Evolutionary conservation across 23 red algal species (phyloP), one percentile per base, ranked within the genome.

Genomic region (Gracilaria vermiculophylla): DNA sequence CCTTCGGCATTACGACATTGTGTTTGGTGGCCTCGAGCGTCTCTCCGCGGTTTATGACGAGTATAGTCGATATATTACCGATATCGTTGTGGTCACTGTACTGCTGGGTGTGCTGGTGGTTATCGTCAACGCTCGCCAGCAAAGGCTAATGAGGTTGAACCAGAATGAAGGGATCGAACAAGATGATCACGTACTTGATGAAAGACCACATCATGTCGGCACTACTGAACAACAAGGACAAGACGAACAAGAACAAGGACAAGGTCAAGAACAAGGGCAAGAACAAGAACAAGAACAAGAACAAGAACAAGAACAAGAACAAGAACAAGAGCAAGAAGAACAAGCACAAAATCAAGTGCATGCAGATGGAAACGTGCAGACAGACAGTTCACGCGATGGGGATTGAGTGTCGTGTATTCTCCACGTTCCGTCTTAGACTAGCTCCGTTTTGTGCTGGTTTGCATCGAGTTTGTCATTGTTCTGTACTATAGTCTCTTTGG

Each of bases 81-180:
- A 82, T 82, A 49, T 82, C 43, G 2, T 42, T 4, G 13, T 47
- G 24, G 58, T 82, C 32, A 48, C 58, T 61, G 53, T 65, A 5
- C 48, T 82, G 54, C 20, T 82, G 17, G 78, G 78, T 7, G 43
- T 82, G 24, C 58, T 82, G 32, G 78, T 56, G 16, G 13, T 62
- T 62, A 40, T 82, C 43, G 78, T 82, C 24, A 82, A 82, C 66
- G 78, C 54, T 41, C 78, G 78, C 2, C 78, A 82, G 21, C 40
- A 55, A 66, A 17, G 78, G 53, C 14, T 82, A n/a, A 25, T 82
- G 29, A 34, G 53, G 48, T 36, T 24, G 12, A 17, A 82, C 48
- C 55, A 55, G 35, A 34, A 82, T 65, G 58, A 82, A 37, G 78
- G 73, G 17, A 58, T 56, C 43, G 73, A 58, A 78, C 44, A 53